Conservation (phyloP, 2,329 filamentous ascomycete species). For the Volutella citrinella region DNA sequence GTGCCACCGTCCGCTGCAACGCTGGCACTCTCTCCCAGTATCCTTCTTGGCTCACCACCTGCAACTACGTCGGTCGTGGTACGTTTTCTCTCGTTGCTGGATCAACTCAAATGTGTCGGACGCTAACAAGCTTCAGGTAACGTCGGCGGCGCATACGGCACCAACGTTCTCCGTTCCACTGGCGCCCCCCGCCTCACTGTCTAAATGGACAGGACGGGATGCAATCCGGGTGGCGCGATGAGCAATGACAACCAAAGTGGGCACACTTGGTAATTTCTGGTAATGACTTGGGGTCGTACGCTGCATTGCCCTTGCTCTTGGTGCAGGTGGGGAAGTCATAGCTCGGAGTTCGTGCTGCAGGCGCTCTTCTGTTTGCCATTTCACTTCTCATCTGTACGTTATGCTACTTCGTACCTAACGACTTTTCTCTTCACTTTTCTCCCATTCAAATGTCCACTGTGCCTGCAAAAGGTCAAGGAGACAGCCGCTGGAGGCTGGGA, state of each 20-base stretch:
- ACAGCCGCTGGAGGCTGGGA: no score
- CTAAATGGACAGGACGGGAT: constrained; percentile 24
- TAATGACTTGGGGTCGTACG: no score
- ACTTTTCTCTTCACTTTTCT: constrained; percentile 32
- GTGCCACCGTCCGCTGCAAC: constrained; percentile 69
- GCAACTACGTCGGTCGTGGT: constrained; percentile 81
- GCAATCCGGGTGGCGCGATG: no score
- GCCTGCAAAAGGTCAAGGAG: no score
- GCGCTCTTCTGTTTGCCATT: constrained; percentile 20
- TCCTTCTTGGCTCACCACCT: constrained; percentile 74
- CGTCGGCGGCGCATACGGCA: constrained; percentile 46
- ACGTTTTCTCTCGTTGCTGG: constrained; percentile 42
- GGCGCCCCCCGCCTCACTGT: constrained; percentile 22
- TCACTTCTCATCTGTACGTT: constrained; percentile 36
- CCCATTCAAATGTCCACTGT: no score
- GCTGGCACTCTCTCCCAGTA: constrained; percentile 45
- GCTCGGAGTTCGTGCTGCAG: constrained; percentile 15
- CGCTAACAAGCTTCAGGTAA: no score
- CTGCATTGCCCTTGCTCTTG: constrained; percentile 11
- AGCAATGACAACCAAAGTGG: no score
- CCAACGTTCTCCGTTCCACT: constrained; percentile 45
- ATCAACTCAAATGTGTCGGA: no score
- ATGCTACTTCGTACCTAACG: constrained; percentile 30
- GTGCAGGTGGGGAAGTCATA: constrained; percentile 12
- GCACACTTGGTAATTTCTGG: no score